Percentiles rank a stretch among this genome's conserved stretches.
phyloP scores from a whole-genome alignment of 495 filamentous ascomycete genomes.

The Aspergillus conjunctus region DNA sequence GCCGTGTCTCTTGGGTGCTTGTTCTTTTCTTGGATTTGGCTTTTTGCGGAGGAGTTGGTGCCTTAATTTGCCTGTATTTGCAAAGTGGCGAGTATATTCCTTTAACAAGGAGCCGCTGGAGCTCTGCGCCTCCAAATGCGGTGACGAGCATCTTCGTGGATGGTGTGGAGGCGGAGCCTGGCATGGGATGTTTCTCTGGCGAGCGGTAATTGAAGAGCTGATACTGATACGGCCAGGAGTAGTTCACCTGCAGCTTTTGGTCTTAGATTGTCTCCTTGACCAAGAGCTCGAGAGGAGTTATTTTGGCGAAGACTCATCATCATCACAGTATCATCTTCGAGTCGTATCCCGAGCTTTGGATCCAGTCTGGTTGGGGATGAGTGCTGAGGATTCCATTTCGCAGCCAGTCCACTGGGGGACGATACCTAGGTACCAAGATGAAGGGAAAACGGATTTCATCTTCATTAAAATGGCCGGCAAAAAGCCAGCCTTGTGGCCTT shows the following conservation, averaged over 20 bases:
- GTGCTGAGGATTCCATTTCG: slow-evolving; percentile 2
- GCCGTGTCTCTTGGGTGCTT: neutral
- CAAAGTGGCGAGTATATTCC: neutral
- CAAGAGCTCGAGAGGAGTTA: neutral
- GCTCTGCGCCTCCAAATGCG: slow-evolving; percentile 1
- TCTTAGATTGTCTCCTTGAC: slow-evolving; percentile 1
- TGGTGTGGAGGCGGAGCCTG: neutral
- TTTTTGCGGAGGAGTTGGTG: neutral
- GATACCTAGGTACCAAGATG: neutral
- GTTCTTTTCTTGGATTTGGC: slow-evolving; percentile 4
- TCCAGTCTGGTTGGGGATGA: slow-evolving; percentile 5
- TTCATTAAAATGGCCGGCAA: neutral
- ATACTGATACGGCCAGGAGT: slow-evolving; percentile 10
- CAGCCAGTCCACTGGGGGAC: neutral
- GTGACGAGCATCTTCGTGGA: neutral
- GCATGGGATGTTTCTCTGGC: neutral
- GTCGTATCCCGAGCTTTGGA: slow-evolving; percentile 3
- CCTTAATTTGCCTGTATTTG: neutral
- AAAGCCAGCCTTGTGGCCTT: neutral
- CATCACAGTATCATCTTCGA: slow-evolving; percentile 8
- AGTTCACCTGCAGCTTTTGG: slow-evolving; percentile 1
- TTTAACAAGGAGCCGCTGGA: neutral
- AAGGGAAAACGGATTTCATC: neutral
- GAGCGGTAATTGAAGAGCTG: neutral
- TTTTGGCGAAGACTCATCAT: neutral